Evolutionary conservation across 1,284 basidiomycete genomes (phyloP).

Genomic region (Psilocybe mexicana): DNA sequence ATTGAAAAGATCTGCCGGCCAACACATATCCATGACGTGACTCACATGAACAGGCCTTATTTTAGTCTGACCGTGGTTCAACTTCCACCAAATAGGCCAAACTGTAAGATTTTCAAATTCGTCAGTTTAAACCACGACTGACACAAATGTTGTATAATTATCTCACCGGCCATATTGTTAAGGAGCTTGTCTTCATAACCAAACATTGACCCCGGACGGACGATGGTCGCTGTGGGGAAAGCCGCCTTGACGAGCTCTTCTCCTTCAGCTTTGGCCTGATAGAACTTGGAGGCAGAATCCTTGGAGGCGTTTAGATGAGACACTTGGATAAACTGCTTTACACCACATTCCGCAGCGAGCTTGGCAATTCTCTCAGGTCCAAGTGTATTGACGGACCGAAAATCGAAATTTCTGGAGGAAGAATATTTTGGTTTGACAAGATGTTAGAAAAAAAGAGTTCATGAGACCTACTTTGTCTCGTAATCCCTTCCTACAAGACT

Average conservation of each 20-base stretch:
- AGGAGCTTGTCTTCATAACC: slow-evolving; percentile 95
- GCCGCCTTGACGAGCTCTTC: slow-evolving; percentile 86
- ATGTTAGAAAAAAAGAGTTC: background rate
- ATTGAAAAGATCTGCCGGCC: slow-evolving; percentile 6
- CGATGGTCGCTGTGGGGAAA: slow-evolving; percentile 89
- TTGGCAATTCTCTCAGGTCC: slow-evolving; percentile 84
- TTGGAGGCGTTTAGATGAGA: slow-evolving; percentile 93
- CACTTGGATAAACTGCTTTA: slow-evolving; percentile 89
- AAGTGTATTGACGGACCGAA: slow-evolving; percentile 74
- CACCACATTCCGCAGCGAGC: slow-evolving; percentile 76
- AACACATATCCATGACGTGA: slow-evolving; percentile 21
- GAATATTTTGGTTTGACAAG: slow-evolving; percentile 8
- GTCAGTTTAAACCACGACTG: slow-evolving; percentile 2
- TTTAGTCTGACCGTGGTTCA: slow-evolving; percentile 87
- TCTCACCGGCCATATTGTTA: slow-evolving; percentile 88
- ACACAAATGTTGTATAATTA: slow-evolving; percentile 13
- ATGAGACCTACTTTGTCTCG: slow-evolving; percentile 75
- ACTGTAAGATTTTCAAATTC: slow-evolving; percentile 62
- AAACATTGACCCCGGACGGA: slow-evolving; percentile 85
- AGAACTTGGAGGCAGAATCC: slow-evolving; percentile 81
- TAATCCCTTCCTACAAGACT: slow-evolving; percentile 90
- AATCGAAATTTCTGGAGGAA: slow-evolving; percentile 78
- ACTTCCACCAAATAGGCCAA: slow-evolving; percentile 94
- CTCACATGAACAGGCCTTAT: slow-evolving; percentile 91
- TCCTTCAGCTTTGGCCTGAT: slow-evolving; percentile 88